Conservation (phyloP, 495 filamentous ascomycete genomes). For the Aspergillus coremiiformis region DNA sequence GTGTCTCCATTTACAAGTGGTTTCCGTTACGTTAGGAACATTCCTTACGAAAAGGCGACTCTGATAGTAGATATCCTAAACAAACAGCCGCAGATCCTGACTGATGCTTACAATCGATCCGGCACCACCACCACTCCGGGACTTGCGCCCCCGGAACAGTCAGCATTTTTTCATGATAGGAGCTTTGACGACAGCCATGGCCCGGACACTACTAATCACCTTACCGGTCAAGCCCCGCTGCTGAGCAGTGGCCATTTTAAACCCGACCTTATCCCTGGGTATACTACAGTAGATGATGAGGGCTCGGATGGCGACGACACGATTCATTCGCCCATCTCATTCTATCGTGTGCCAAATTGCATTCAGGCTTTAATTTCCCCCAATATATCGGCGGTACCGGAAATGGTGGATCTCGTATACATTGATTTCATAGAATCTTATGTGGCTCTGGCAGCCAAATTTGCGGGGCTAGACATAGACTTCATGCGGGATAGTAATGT, state of each 20-base stretch:
- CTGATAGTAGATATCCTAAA: constrained; percentile 69
- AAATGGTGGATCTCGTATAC: constrained; percentile 79
- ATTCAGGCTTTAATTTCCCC: constrained; percentile 62
- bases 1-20: constrained; percentile 83
- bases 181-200: constrained; percentile 2
- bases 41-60: constrained; percentile 66
- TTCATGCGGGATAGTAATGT: constrained; percentile 49
- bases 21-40: constrained; percentile 69
- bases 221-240: constrained; percentile 22
- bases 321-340: constrained; percentile 63
- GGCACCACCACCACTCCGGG: constrained; percentile 6
- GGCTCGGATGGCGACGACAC: constrained; percentile 90
- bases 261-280: constrained; percentile 57
- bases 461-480: constrained; percentile 51
- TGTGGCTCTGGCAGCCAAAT: constrained; percentile 64
- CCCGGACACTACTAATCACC: not conserved
- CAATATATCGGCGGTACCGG: constrained; percentile 36
- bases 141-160: constrained; percentile 36
- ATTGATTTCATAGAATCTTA: constrained; percentile 82
- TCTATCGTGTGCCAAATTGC: constrained; percentile 75
- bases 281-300: constrained; percentile 81
- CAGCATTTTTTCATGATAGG: constrained; percentile 12
- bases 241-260: constrained; percentile 7
- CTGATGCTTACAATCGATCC: constrained; percentile 10
- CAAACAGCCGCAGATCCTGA: constrained; percentile 52